phyloP scores from a whole-genome alignment of 371 early-diverging fungal genomes.

The Syncephalastrum monosporum region DNA sequence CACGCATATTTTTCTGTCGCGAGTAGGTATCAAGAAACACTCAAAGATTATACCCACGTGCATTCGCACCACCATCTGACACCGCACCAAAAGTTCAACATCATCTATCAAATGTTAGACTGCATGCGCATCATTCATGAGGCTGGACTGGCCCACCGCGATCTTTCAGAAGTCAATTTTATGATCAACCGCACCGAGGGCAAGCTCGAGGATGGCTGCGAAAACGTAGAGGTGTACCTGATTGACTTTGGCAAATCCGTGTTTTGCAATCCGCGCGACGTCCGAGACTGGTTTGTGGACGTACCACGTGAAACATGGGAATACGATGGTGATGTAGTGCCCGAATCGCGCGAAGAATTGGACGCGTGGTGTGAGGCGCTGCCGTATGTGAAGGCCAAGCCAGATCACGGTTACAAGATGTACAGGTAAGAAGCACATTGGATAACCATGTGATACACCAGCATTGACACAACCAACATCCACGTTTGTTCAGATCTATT shows the following conservation, averaged over 20 bases:
- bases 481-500: constrained; percentile 39
- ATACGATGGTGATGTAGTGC: constrained; percentile 47
- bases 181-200: constrained; percentile 60
- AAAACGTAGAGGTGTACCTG: constrained; percentile 50
- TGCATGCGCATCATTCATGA: constrained; percentile 61
- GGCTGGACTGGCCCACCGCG: constrained; percentile 65
- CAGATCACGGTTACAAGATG: constrained; percentile 64
- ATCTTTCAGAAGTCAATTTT: constrained; percentile 68
- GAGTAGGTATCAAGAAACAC: constrained; percentile 47
- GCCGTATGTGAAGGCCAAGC: constrained; percentile 59
- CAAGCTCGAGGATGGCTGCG: constrained; percentile 50
- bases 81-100: constrained; percentile 58
- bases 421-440: constrained; percentile 33
- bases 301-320: constrained; percentile 37
- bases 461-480: not conserved
- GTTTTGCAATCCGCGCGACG: constrained; percentile 54
- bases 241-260: constrained; percentile 72
- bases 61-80: constrained; percentile 57
- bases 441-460: too few species aligned
- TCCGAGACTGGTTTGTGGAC: constrained; percentile 59
- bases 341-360: constrained; percentile 46
- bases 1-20: not conserved
- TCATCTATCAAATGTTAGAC: constrained; percentile 60
- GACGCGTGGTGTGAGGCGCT: constrained; percentile 48
- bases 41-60: constrained; percentile 60